Conservation (phyloP, 306 rosid species). For the Datisca glomerata region DNA sequence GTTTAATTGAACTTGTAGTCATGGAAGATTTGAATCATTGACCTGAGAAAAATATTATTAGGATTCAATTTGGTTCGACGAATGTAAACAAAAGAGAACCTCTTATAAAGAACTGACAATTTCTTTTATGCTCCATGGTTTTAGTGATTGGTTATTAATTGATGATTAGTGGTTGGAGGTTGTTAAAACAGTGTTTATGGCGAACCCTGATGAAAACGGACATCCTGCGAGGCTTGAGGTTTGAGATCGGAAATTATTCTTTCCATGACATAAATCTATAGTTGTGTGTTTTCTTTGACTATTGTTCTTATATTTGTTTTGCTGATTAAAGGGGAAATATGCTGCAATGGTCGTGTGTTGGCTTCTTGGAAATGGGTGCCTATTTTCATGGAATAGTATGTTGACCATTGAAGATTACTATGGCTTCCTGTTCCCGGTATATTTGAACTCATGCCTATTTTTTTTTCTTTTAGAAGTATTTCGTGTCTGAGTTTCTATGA, state of each 20-base stretch:
- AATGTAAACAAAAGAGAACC: too few species aligned
- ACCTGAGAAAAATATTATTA: too few species aligned
- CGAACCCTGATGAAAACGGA: constrained; percentile 15
- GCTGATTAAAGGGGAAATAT: constrained; percentile 43
- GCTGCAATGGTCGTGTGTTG: constrained; percentile 51
- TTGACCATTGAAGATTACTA: constrained; percentile 82
- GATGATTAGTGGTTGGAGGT: constrained; percentile 6
- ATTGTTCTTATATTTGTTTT: constrained; percentile 8
- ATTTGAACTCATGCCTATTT: neutral
- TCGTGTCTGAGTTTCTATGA: neutral
- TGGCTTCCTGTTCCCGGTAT: constrained; percentile 65
- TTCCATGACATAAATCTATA: neutral
- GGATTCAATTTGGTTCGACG: neutral
- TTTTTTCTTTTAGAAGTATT: neutral
- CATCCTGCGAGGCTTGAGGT: constrained; percentile 45
- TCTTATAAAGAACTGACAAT: too few species aligned
- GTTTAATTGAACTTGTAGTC: too few species aligned
- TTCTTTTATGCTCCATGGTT: too few species aligned
- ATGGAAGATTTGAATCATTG: too few species aligned
- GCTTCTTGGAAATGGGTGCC: constrained; percentile 89
- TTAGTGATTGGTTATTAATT: constrained; percentile 1
- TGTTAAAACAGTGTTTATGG: constrained; percentile 19
- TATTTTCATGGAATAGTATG: constrained; percentile 91
- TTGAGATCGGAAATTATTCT: constrained; percentile 8
- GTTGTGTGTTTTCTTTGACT: neutral